phyloP scores from a whole-genome alignment of 257 asterid species.

The Buddleja alternifolia region DNA sequence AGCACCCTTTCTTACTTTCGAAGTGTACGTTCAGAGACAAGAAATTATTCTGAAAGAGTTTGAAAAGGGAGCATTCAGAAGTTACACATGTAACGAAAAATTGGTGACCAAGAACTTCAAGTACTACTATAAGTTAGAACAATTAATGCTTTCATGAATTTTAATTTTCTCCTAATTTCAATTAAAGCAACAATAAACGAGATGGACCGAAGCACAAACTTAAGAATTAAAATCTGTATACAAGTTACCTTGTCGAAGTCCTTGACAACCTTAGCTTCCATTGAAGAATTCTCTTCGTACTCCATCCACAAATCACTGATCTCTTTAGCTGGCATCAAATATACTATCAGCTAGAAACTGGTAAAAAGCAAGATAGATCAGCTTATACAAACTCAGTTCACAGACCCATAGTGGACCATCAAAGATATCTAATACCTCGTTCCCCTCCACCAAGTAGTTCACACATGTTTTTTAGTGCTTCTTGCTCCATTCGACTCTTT shows the following conservation, averaged over 20 bases:
- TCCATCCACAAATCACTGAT: slow-evolving; percentile 88
- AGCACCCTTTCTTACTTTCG: too few relatives aligned
- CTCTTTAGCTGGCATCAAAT: slow-evolving; percentile 77
- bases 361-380: slow-evolving; percentile 21
- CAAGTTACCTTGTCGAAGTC: slow-evolving; percentile 88
- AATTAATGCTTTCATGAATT: not conserved
- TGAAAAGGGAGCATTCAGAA: too few relatives aligned
- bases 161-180: not conserved
- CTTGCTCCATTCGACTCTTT: slow-evolving; percentile 81
- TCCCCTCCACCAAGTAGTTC: slow-evolving; percentile 89
- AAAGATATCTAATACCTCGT: slow-evolving; percentile 54
- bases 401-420: slow-evolving; percentile 13
- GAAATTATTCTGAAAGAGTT: too few relatives aligned
- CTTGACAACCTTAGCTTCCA: slow-evolving; percentile 96
- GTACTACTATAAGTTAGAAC: not conserved
- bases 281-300: slow-evolving; percentile 79
- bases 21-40: too few relatives aligned
- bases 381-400: slow-evolving; percentile 6
- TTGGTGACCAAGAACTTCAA: not conserved
- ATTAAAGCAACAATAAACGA: not conserved
- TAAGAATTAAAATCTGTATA: not conserved
- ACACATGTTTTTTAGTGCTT: slow-evolving; percentile 85
- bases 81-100: too few relatives aligned
- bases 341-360: slow-evolving; percentile 30
- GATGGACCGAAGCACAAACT: too few relatives aligned